A percentile compares a stretch with the other conserved stretches of the same genome.
These are phyloP conservation scores for Penicillium diatomitis DNA, from an alignment of 495 filamentous ascomycete genomes.

Conservation along the genomic window DNA sequence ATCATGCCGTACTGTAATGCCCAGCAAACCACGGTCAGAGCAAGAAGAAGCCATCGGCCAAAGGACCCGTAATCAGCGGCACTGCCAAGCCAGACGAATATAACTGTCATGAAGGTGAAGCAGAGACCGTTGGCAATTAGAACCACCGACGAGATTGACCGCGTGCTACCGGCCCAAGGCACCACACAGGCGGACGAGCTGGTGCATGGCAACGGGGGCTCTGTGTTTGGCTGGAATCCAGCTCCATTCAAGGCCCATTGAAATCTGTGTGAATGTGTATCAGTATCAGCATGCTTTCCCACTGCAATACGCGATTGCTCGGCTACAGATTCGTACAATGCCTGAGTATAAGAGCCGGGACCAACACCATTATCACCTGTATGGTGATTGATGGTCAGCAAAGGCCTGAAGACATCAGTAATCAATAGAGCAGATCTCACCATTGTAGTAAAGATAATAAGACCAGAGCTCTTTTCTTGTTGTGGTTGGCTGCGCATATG, in stretches of 20 bases:
- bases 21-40: slow-evolving; percentile 40
- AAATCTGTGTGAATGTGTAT: slow-evolving; percentile 19
- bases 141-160: slow-evolving; percentile 37
- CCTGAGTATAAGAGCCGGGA: slow-evolving; percentile 37
- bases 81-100: slow-evolving; percentile 40
- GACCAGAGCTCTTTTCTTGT: slow-evolving; percentile 40
- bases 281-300: background rate
- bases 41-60: slow-evolving; percentile 39
- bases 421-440: slow-evolving; percentile 1
- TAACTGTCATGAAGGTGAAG: slow-evolving; percentile 42
- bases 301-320: no score
- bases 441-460: slow-evolving; percentile 43
- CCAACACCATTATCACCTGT: slow-evolving; percentile 41
- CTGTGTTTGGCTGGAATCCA: slow-evolving; percentile 34
- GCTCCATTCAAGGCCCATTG: slow-evolving; percentile 38
- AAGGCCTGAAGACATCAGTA: background rate
- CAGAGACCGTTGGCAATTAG: slow-evolving; percentile 43
- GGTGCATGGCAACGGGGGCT: slow-evolving; percentile 31
- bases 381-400: background rate
- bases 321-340: slow-evolving; percentile 21
- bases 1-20: slow-evolving; percentile 40
- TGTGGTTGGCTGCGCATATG: slow-evolving; percentile 36
- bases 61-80: slow-evolving; percentile 44
- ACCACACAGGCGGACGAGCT: slow-evolving; percentile 37
- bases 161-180: slow-evolving; percentile 35